These are phyloP conservation scores for Chlorencoelia australis DNA, from an alignment of 2,329 filamentous ascomycete species.

Conservation along the genomic window DNA sequence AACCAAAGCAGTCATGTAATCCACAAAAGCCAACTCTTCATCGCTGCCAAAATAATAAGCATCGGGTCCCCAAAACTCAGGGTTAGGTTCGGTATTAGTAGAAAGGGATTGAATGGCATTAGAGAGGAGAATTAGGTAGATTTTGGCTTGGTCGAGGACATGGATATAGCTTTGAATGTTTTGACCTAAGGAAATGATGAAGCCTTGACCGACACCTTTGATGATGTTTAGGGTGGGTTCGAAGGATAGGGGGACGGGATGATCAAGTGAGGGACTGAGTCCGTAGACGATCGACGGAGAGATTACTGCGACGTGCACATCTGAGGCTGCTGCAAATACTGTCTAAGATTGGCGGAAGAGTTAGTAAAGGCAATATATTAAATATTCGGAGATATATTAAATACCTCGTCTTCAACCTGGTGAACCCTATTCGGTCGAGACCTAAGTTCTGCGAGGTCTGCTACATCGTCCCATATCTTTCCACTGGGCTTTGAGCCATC, in stretches of 20 bases:
- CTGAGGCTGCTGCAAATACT: not conserved
- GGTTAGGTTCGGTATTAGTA: not conserved
- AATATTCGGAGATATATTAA: not conserved
- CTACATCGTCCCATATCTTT: conserved; percentile 11
- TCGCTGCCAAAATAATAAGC: conserved; percentile 11
- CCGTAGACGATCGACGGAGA: conserved; percentile 12
- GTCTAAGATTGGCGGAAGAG: not conserved
- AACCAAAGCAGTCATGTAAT: conserved; percentile 5
- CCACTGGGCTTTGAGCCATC: conserved; percentile 4
- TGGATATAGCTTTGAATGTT: conserved; percentile 10
- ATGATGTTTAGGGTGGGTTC: conserved; percentile 1
- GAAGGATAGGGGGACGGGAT: conserved; percentile 9
- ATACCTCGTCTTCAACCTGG: not conserved
- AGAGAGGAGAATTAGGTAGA: conserved; percentile 7
- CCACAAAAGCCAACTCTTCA: conserved; percentile 2
- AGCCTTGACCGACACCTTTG: conserved; percentile 1
- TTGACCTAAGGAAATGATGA: conserved; percentile 8
- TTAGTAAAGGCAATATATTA: not conserved
- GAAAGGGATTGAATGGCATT: conserved; percentile 2
- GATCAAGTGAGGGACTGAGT: conserved; percentile 7
- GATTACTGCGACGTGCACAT: conserved; percentile 9
- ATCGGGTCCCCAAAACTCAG: conserved; percentile 5
- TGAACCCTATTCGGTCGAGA: conserved; percentile 4
- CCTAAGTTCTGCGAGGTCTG: conserved; percentile 7
- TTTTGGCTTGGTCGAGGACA: conserved; percentile 9